Evolutionary conservation across 345 rosid genomes (phyloP).

Genomic region (Ricinus communis): DNA sequence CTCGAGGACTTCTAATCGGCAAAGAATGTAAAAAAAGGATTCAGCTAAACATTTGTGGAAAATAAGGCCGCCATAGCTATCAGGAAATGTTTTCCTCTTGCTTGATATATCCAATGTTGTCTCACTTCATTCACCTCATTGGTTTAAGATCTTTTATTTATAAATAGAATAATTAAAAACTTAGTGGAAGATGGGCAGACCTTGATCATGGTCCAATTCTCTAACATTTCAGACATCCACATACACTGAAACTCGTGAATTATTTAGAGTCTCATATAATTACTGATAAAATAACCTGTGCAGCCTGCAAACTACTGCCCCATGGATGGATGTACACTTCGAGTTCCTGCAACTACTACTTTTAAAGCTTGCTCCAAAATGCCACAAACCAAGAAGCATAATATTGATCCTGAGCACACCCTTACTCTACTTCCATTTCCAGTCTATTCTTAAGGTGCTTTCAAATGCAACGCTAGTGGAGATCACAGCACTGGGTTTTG

Average conservation of each 20-base stretch:
- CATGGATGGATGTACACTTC: slow-evolving; percentile 9
- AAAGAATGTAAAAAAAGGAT: neutral
- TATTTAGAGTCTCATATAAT: neutral
- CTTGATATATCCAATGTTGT: neutral
- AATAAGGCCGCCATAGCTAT: neutral
- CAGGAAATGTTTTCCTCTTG: neutral
- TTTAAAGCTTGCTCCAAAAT: slow-evolving; percentile 5
- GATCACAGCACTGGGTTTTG: neutral
- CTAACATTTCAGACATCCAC: slow-evolving; percentile 8
- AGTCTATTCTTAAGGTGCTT: slow-evolving; percentile 2
- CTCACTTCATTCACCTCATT: no score
- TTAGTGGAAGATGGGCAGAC: neutral
- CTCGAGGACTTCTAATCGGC: neutral
- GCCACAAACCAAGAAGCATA: slow-evolving; percentile 2
- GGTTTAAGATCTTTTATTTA: no score
- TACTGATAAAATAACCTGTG: neutral
- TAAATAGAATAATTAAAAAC: no score
- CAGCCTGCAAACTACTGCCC: slow-evolving; percentile 5
- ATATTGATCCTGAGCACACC: neutral
- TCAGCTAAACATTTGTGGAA: neutral
- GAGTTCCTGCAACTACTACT: slow-evolving; percentile 14
- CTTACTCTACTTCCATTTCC: neutral
- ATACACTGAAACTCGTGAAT: neutral
- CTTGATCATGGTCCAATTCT: neutral
- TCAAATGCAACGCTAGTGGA: slow-evolving; percentile 6